Evolutionary conservation across 78 protist species (phyloP).

Genomic region (Dictyostelium capitatum): DNA sequence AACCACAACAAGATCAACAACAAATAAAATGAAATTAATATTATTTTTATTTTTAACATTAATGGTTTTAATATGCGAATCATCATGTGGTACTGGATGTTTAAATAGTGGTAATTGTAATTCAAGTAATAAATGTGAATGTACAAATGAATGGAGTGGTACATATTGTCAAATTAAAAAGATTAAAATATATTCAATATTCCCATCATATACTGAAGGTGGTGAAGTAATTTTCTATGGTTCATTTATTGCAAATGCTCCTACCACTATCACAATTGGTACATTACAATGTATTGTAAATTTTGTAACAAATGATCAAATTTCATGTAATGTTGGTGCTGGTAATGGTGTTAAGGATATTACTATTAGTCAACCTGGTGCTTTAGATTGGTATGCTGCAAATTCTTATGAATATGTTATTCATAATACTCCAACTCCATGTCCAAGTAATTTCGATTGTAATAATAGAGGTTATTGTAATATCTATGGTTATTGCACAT

Average conservation of each 20-base stretch:
- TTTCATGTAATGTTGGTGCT: slow-evolving; percentile 1
- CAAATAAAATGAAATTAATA: neutral
- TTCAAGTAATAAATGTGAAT: neutral
- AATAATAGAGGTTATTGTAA: neutral
- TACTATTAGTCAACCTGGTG: neutral
- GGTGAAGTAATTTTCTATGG: slow-evolving; percentile 1
- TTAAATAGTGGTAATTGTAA: neutral
- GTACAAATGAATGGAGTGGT: neutral
- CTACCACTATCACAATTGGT: neutral
- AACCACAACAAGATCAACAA: neutral
- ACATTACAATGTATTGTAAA: neutral
- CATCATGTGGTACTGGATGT: neutral
- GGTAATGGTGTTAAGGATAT: slow-evolving; percentile 8
- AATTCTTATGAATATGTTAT: neutral
- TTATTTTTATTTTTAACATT: neutral
- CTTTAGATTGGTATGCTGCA: neutral
- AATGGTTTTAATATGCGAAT: neutral
- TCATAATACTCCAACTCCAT: neutral
- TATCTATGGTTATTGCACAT: neutral
- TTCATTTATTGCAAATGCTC: neutral
- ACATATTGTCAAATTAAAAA: neutral
- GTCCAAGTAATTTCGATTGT: neutral
- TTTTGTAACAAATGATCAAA: neutral
- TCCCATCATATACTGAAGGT: neutral
- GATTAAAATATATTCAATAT: neutral